These are phyloP conservation scores for Tetragonia tetragonoides DNA, from an alignment of 148 eudicot genomes.

Conservation along the genomic window DNA sequence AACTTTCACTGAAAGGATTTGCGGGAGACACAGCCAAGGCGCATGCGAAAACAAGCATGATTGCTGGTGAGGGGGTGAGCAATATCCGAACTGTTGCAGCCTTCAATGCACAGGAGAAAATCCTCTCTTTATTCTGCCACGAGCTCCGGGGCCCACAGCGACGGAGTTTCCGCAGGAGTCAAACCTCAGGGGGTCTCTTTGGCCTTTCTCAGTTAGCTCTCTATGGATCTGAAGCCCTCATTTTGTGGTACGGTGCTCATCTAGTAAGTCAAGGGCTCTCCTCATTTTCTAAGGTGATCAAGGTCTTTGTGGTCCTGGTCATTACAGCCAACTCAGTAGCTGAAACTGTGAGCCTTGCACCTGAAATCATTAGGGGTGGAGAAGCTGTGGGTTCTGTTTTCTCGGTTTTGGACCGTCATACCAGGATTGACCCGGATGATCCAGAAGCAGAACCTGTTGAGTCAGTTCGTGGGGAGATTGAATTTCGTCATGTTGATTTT, in stretches of 20 bases:
- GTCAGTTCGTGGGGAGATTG: constrained; percentile 81
- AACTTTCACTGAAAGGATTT: constrained; percentile 95
- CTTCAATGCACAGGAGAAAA: constrained; percentile 90
- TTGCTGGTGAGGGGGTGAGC: constrained; percentile 98
- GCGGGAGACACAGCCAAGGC: constrained; percentile 99
- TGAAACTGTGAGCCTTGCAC: constrained; percentile 96
- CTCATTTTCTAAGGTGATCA: constrained; percentile 91
- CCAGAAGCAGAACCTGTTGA: constrained; percentile 78
- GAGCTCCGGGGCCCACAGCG: constrained; percentile 76
- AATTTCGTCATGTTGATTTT: constrained; percentile 88
- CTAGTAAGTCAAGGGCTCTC: constrained; percentile 78
- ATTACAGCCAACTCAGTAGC: constrained; percentile 98
- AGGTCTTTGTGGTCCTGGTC: constrained; percentile 88
- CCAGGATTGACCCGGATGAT: constrained; percentile 85
- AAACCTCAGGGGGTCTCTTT: constrained; percentile 71
- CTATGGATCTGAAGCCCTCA: constrained; percentile 84
- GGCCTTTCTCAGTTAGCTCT: constrained; percentile 96
- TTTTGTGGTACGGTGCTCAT: constrained; percentile 96
- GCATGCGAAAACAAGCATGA: constrained; percentile 99
- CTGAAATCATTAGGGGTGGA: constrained; percentile 93
- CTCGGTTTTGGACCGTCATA: constrained; percentile 71
- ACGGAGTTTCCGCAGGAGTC: constrained; percentile 74
- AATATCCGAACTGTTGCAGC: constrained; percentile 97
- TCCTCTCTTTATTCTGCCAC: constrained; percentile 67
- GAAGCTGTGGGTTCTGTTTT: constrained; percentile 92